Base-by-base conservation (phyloP, 139 green algal species). In the Nannochloris sp. region DNA sequence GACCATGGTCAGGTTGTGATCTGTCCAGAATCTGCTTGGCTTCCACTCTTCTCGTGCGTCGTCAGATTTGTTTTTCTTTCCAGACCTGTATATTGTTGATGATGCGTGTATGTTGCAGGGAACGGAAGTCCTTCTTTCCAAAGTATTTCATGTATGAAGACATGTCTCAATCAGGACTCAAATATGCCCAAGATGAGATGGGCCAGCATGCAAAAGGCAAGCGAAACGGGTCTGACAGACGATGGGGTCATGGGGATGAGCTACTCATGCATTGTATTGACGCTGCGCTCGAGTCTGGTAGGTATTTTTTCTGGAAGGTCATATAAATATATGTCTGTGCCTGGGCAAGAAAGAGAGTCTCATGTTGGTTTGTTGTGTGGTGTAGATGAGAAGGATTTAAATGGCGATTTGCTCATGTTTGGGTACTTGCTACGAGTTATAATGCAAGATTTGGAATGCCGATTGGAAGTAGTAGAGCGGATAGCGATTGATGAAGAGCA, bases 351-450 rank as follows among this genome's bases (percentile, higher is more conserved):
- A 19, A 24, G n/a, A 53, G 2, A 25, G 15, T 1, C 16, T 12
- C 8, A 9, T 50, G 9, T 29, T 16, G 21, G 3, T 25, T 3
- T n/a, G 2, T 31, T 15, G 3, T 37, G 11, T 23, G 29, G 57
- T 61, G 46, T 21, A 53, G 46, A 54, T 27, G 54, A 70, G 3
- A 57, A 63, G 31, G 63, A 75, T 56, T 43, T 61, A 21, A 71
- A 76, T 44, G 70, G 70, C 14, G 70, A 76, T 27, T 16, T 72
- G 64, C 31, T 76, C 53, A 44, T 76, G 46, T 58, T 76, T 48
- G 23, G 25, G 29, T 76, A 76, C 62, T 59, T 76, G 27, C n/a
- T 68, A n/a, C 0, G 9, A 10, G 27, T 76, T 61, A 24, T 72
- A 23, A 15, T 51, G 10, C 63, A 76, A 31, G 70, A 76, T 62